phyloP scores from a whole-genome alignment of 2,329 filamentous ascomycete species.

The Pyricularia sp. region DNA sequence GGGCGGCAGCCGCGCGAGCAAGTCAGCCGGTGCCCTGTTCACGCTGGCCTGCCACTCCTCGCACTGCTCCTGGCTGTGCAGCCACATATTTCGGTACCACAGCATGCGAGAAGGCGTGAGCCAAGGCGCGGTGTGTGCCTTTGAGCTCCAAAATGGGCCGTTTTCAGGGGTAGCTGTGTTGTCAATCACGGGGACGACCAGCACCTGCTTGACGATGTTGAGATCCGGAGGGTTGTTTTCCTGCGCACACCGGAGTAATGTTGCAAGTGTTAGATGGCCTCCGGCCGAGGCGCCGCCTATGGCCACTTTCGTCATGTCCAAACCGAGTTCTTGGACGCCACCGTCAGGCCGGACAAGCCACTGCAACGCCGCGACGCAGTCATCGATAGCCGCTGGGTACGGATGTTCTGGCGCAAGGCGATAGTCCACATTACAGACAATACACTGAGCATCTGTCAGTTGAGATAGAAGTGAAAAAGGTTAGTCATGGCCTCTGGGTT shows the following conservation, averaged over 20 bases:
- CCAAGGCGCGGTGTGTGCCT: slow-evolving; percentile 14
- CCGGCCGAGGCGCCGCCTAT: slow-evolving; percentile 18
- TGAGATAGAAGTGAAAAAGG: background rate
- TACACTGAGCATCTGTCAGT: background rate
- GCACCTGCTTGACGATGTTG: background rate
- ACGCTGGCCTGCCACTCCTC: slow-evolving; percentile 22
- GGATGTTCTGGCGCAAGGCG: slow-evolving; percentile 37
- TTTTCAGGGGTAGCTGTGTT: slow-evolving; percentile 3
- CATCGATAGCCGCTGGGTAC: slow-evolving; percentile 33
- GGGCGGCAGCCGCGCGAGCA: slow-evolving; percentile 18
- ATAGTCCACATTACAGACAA: slow-evolving; percentile 44
- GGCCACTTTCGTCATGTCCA: slow-evolving; percentile 17
- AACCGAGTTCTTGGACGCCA: slow-evolving; percentile 10
- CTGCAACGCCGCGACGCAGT: slow-evolving; percentile 19
- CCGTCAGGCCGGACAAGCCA: slow-evolving; percentile 24
- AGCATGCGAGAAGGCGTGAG: slow-evolving; percentile 22
- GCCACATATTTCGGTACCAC: slow-evolving; percentile 25
- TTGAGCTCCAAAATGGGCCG: background rate
- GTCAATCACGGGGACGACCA: slow-evolving; percentile 6
- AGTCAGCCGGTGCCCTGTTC: slow-evolving; percentile 14
- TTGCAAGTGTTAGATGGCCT: slow-evolving; percentile 14
- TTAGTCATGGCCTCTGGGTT: background rate
- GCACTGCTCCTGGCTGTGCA: slow-evolving; percentile 15
- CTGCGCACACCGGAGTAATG: slow-evolving; percentile 19
- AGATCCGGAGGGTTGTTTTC: background rate